Evolutionary conservation across 2,329 filamentous ascomycete species (phyloP), one percentile per base, ranked within the genome.

Genomic region (Cercospora sp.): DNA sequence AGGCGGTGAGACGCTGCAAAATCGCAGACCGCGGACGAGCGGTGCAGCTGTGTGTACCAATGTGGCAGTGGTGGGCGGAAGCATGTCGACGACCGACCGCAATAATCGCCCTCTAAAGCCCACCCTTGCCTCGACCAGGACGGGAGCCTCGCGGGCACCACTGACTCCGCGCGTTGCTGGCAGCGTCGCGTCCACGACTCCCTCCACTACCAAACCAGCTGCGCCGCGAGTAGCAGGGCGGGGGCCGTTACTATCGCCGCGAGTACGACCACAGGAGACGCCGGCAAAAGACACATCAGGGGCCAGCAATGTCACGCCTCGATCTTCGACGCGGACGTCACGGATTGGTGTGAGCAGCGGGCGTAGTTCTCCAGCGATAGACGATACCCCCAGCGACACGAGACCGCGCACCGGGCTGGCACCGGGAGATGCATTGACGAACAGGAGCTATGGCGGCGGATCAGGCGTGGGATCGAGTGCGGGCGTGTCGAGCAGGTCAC

Each of bases 261-360:
- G 74, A 51, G 57, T 71, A 26, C 70, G 72, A 60, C 59, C 67
- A 26, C 72, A 72, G 45, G 70, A 84, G 55, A 85, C 86, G 55
- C 83, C 88, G 61, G 65, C 65, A 28, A 87, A 87, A 73, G 80
- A 93, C 49, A 87, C 79, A 79, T 85, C 93, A 55, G 88, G 80
- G 18, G 55, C 37, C 79, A 86, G 81, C 78, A 93, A 92, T 78
- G 82, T 93, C 77, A 96, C 93, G 3, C 92, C 93, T 61, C 88
- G 93, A 72, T 93, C 93, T 8, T 90, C 90, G 8, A 84, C 88
- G 60, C 86, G 93, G 70, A 92, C 88, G 77, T 89, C 84, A 73
- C 89, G 92, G 72, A 86, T 89, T 66, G 89, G 92, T 77, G 93
- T 58, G 21, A 24, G 37, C 51, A 65, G 62, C 26, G 62, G 62